A percentile compares a stretch with the other conserved stretches of the same genome.
These are phyloP conservation scores for Luffa acutangula DNA, from an alignment of 306 rosid species.

Conservation along the genomic window DNA sequence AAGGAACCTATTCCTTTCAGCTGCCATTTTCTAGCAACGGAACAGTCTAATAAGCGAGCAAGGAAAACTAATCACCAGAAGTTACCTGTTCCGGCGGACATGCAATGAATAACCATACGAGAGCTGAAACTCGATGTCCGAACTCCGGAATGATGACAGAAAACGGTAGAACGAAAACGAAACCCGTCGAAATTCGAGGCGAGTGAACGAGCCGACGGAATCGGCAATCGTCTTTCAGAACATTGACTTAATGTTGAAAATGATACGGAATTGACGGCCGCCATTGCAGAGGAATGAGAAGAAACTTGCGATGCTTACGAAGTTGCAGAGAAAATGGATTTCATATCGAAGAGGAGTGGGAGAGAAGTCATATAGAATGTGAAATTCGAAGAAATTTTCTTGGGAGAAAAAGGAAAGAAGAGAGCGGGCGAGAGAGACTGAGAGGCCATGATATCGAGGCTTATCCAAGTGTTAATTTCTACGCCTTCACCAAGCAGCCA, in stretches of 20 bases:
- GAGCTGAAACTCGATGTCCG: constrained; percentile 28
- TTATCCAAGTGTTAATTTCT: constrained; percentile 52
- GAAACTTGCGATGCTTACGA: constrained; percentile 1
- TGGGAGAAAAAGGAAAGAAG: not conserved
- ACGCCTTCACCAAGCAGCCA: constrained; percentile 8
- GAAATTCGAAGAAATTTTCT: not conserved
- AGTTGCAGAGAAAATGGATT: constrained; percentile 19
- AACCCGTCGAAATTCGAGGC: constrained; percentile 32
- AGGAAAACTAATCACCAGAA: not conserved
- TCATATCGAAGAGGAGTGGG: constrained; percentile 21
- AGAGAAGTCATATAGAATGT: constrained; percentile 6
- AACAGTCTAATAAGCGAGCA: not conserved
- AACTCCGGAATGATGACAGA: constrained; percentile 21
- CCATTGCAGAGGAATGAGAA: constrained; percentile 30
- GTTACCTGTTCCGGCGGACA: constrained; percentile 48
- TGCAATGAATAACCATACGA: constrained; percentile 52
- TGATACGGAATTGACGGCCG: constrained; percentile 56
- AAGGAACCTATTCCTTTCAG: not conserved
- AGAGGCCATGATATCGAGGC: constrained; percentile 34
- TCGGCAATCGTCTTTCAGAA: constrained; percentile 29
- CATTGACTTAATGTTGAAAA: constrained; percentile 46
- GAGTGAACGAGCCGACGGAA: constrained; percentile 31
- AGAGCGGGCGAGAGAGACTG: constrained; percentile 11
- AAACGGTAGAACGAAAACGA: constrained; percentile 28
- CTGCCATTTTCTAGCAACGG: not conserved